Evolutionary conservation across 164 flowering plant genomes (phyloP).

Genomic region (Annona squamosa): DNA sequence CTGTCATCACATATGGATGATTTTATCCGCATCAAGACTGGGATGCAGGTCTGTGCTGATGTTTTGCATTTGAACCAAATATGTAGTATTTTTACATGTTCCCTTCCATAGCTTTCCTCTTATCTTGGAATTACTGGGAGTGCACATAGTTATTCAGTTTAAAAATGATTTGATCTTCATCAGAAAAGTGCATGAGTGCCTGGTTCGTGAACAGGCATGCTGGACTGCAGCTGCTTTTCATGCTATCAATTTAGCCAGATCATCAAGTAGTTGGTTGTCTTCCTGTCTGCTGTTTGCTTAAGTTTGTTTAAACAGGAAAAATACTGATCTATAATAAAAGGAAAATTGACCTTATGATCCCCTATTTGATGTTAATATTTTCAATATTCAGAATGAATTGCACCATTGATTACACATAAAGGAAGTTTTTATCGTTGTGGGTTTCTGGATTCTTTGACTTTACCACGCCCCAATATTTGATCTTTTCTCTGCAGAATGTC

Average conservation of each 20-base stretch:
- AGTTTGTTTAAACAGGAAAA: not conserved
- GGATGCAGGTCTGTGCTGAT: slow-evolving; percentile 62
- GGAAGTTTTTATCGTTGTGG: not conserved
- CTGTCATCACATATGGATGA: slow-evolving; percentile 58
- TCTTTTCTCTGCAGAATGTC: slow-evolving; percentile 32
- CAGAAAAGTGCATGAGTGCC: not conserved
- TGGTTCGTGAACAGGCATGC: not conserved
- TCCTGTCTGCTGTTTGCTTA: not conserved
- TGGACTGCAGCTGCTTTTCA: no score
- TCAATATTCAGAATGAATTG: not conserved
- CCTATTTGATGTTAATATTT: not conserved
- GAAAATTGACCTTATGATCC: not conserved
- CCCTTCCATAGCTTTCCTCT: not conserved
- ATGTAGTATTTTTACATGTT: not conserved
- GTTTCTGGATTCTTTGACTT: not conserved
- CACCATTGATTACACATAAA: not conserved
- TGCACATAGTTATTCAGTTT: not conserved
- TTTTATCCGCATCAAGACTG: slow-evolving; percentile 74
- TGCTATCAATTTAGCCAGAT: no score
- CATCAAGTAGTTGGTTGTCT: no score
- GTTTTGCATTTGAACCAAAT: not conserved
- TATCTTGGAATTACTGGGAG: not conserved
- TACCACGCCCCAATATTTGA: not conserved
- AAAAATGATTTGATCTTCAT: slow-evolving; percentile 1
- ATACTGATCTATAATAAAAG: not conserved